Evolutionary conservation across 1,284 basidiomycete species (phyloP), one percentile per base, ranked within the genome.

Genomic region (Fomitopsis palustris): DNA sequence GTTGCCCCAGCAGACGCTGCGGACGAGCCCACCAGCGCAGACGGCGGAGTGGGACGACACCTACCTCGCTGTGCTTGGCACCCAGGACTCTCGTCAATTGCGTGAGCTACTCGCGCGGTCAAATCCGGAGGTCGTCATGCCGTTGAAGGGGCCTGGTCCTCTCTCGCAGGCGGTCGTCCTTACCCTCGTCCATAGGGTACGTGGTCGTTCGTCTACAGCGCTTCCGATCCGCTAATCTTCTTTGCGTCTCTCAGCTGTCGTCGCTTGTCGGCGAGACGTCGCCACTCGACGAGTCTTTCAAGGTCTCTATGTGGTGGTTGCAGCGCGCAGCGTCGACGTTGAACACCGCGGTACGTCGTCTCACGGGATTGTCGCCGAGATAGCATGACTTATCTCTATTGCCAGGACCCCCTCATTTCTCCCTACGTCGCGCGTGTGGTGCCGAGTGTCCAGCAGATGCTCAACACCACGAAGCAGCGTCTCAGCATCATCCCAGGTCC

Each of bases 141-240:
- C 90, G 45, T 68, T 88, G 65, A 88, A 83, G 67, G 84, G 85
- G 25, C 75, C 81, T 39, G 77, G 81, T 47, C 84, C 89, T 23
- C 77, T 93, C 51, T 92, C 90, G 33, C 90, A 92, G 69, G 89
- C 90, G 39, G 90, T 93, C 55, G 80, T 92, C 63, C 76, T 93
- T 67, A 91, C 90, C 31, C 80, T 92, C 64, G 83, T 92, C 61
- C 89, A 91, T 69, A 80, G 90, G 58, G 89, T 92, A 76, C 64
- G 88, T 78, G 6, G 25, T 56, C 45, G 31, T 55, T 31, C 16
- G 17, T 9, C 10, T 31, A 1, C 0, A 21, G 29, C 31, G 23
- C 2, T 8, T 8, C 9, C n/a, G 17, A 16, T 17, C 16, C 17
- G 10, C n/a, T n/a, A 10, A 52, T 31, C 56, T 62, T 47, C 58